phyloP scores from a whole-genome alignment of 2,329 filamentous ascomycete species.

The Neonectria punicea region DNA sequence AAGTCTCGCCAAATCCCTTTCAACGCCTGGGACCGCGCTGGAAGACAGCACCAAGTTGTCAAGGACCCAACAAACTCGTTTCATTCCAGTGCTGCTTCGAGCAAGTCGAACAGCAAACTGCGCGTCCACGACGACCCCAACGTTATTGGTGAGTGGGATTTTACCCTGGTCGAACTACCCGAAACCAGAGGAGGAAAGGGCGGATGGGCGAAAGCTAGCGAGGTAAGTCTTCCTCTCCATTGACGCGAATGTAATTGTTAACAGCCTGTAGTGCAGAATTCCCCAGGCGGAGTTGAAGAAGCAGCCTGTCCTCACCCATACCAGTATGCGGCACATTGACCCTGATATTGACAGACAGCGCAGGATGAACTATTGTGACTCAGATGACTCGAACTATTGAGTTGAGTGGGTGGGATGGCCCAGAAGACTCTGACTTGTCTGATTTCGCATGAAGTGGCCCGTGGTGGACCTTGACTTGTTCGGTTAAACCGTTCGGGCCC shows the following conservation, averaged over 20 bases:
- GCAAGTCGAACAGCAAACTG: conserved; percentile 16
- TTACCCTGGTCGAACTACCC: neutral
- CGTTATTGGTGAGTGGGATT: conserved; percentile 26
- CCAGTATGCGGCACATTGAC: conserved; percentile 22
- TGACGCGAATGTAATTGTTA: neutral
- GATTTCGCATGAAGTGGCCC: neutral
- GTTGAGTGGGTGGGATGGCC: neutral
- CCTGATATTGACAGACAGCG: conserved; percentile 31
- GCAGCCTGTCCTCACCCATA: conserved; percentile 24
- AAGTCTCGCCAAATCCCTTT: conserved; percentile 25
- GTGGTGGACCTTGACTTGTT: neutral
- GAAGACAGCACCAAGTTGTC: conserved; percentile 31
- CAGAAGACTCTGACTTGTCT: neutral
- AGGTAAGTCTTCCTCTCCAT: conserved; percentile 18
- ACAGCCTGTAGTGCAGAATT: conserved; percentile 25
- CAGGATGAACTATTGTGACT: conserved; percentile 35
- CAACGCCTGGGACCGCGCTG: conserved; percentile 48
- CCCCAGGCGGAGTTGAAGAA: conserved; percentile 32
- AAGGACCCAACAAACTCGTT: conserved; percentile 39
- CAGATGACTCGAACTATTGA: conserved; percentile 37
- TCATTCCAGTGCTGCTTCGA: conserved; percentile 28
- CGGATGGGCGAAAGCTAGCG: conserved; percentile 41
- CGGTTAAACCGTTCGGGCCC: neutral
- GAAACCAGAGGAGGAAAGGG: conserved; percentile 18
- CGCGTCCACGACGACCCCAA: conserved; percentile 21